Evolutionary conservation across 129 eudicot genomes (phyloP).

Genomic region (Artemisia argyi): DNA sequence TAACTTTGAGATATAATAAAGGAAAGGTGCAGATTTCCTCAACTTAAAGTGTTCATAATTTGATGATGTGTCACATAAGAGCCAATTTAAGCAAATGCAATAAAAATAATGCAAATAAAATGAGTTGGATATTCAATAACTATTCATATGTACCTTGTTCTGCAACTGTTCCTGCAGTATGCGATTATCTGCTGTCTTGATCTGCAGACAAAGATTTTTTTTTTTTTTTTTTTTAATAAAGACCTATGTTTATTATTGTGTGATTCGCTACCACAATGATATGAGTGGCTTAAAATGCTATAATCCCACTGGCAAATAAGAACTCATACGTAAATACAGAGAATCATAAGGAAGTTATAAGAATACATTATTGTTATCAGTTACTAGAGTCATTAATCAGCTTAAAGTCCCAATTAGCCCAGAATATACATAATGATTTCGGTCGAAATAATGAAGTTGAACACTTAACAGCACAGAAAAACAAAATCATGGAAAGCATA

Average conservation of each 20-base stretch:
- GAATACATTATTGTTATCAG: background rate
- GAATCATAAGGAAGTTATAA: background rate
- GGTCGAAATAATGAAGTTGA: too few relatives aligned
- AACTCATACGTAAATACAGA: constrained; percentile 37
- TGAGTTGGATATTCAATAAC: background rate
- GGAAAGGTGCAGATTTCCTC: background rate
- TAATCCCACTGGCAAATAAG: background rate
- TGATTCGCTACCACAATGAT: background rate
- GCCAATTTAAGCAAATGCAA: constrained; percentile 14
- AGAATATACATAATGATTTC: background rate
- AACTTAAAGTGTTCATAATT: constrained; percentile 1
- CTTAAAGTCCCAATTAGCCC: background rate
- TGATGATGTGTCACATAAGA: constrained; percentile 1
- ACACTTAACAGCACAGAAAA: too few relatives aligned
- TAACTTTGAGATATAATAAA: background rate
- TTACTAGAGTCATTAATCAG: background rate
- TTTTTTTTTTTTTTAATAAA: background rate
- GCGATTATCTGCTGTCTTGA: constrained; percentile 89
- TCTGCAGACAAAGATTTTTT: constrained; percentile 47
- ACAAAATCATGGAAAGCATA: constrained; percentile 9
- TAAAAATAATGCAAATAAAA: background rate
- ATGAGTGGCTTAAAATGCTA: constrained; percentile 6
- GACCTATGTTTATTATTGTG: background rate
- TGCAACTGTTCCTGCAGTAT: constrained; percentile 94
- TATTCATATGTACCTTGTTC: constrained; percentile 60